phyloP scores from a whole-genome alignment of 441 rosid genomes.

The Populus hybrid region DNA sequence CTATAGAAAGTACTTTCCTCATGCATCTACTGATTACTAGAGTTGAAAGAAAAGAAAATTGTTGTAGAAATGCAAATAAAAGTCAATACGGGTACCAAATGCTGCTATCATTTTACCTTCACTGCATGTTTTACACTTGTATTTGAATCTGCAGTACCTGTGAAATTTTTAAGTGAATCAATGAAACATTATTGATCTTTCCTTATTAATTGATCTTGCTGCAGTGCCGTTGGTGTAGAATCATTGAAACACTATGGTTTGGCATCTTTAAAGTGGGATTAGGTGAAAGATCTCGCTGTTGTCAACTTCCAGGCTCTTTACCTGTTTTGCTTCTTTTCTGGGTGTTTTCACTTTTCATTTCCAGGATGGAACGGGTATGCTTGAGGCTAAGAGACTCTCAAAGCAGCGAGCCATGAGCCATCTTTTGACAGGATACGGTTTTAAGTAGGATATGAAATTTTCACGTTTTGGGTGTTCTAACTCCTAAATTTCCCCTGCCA shows the following conservation, averaged over 20 bases:
- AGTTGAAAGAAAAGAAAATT: not conserved
- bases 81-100: not conserved
- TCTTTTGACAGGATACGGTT: not conserved
- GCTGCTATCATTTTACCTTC: not conserved
- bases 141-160: too few species aligned
- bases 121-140: not conserved
- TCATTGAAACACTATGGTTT: not conserved
- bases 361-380: not conserved
- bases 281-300: not conserved
- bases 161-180: too few species aligned
- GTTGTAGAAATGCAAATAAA: not conserved
- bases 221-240: not conserved
- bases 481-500: not conserved
- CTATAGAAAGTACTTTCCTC: not conserved
- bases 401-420: not conserved
- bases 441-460: not conserved
- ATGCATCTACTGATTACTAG: not conserved
- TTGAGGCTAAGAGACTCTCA: not conserved
- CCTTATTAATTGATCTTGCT: too few species aligned
- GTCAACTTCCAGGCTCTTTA: too few species aligned
- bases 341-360: not conserved
- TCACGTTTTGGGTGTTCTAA: too few species aligned
- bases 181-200: too few species aligned
- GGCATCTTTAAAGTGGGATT: not conserved
- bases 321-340: too few species aligned